Evolutionary conservation across 352 stramenopile genomes (phyloP).

Genomic region (Blastocystis sp.): DNA sequence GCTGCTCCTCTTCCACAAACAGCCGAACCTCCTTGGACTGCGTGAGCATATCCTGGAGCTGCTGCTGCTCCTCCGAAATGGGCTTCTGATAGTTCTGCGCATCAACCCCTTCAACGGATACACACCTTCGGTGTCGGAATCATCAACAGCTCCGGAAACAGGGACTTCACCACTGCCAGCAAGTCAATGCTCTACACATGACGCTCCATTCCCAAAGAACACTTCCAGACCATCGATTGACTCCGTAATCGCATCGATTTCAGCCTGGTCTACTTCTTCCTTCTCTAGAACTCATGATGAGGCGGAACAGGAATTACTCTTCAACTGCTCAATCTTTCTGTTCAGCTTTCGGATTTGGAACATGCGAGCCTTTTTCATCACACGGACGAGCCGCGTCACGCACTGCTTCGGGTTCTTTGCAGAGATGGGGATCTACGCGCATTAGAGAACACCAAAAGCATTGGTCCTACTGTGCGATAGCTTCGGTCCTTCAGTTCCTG

Average conservation of each 20-base stretch:
- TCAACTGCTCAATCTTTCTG: slow-evolving; percentile 20
- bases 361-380: slow-evolving; percentile 34
- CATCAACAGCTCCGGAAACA: slow-evolving; percentile 46
- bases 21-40: background rate
- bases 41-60: slow-evolving; percentile 25
- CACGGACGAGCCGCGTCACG: slow-evolving; percentile 15
- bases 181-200: slow-evolving; percentile 30
- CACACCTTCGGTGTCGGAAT: slow-evolving; percentile 37
- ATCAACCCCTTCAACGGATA: background rate
- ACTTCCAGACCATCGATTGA: slow-evolving; percentile 41
- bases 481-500: background rate
- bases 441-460: background rate
- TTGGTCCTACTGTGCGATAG: slow-evolving; percentile 8
- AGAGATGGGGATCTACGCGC: slow-evolving; percentile 22
- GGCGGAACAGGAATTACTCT: background rate
- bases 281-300: slow-evolving; percentile 7
- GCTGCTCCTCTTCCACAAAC: slow-evolving; percentile 7
- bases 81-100: slow-evolving; percentile 64
- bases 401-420: slow-evolving; percentile 38
- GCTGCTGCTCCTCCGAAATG: slow-evolving; percentile 34
- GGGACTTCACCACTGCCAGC: slow-evolving; percentile 21
- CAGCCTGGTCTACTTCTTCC: background rate
- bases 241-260: slow-evolving; percentile 4
- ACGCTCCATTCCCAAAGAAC: background rate
- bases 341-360: slow-evolving; percentile 27